A percentile compares a stretch with the other conserved stretches of the same genome.
These are phyloP conservation scores for Cotoneaster glaucophyllus DNA, from an alignment of 306 rosid species.

Conservation along the genomic window DNA sequence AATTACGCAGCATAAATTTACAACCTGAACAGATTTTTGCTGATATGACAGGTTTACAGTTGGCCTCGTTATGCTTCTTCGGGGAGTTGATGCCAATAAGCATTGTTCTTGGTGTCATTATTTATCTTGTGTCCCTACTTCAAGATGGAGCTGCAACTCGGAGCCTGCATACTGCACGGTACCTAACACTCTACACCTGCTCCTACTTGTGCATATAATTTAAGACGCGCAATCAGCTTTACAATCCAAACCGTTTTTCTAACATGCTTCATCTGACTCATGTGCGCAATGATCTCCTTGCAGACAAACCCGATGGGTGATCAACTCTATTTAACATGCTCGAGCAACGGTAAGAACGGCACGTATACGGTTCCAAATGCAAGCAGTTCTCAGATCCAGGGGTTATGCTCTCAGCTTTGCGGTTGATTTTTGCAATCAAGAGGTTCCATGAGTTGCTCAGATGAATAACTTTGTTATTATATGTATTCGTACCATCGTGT, in stretches of 20 bases:
- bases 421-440: slow-evolving; percentile 35
- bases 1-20: too few relatives aligned
- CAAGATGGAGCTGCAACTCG: slow-evolving; percentile 86
- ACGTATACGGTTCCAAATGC: slow-evolving; percentile 38
- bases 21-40: background rate
- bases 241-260: background rate
- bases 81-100: slow-evolving; percentile 70
- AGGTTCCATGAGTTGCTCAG: slow-evolving; percentile 3
- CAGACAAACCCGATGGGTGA: slow-evolving; percentile 71
- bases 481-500: background rate
- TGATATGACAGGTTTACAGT: slow-evolving; percentile 52
- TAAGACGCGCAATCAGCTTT: background rate
- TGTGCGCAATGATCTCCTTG: slow-evolving; percentile 10
- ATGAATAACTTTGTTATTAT: slow-evolving; percentile 18
- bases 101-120: slow-evolving; percentile 99
- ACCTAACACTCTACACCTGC: slow-evolving; percentile 13
- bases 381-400: slow-evolving; percentile 60
- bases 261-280: background rate
- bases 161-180: slow-evolving; percentile 70
- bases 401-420: slow-evolving; percentile 67
- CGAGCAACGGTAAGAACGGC: slow-evolving; percentile 58
- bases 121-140: slow-evolving; percentile 90
- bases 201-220: background rate
- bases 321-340: slow-evolving; percentile 74
- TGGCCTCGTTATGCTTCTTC: slow-evolving; percentile 66